phyloP scores from a whole-genome alignment of 2,329 filamentous ascomycete genomes.

The Aureobasidium sp. region DNA sequence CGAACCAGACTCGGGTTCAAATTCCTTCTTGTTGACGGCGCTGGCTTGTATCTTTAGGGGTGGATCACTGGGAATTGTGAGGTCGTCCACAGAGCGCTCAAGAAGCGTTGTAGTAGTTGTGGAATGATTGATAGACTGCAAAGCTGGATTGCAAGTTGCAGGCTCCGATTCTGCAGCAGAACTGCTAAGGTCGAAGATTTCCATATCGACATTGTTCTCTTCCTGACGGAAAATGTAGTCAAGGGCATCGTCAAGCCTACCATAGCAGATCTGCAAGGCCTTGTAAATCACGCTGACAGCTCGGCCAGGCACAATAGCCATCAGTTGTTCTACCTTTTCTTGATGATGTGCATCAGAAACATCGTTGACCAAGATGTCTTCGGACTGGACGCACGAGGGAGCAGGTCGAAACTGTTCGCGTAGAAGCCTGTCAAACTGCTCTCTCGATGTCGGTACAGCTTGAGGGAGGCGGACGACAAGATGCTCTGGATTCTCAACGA shows the following conservation, averaged over 20 bases:
- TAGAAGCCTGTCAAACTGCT: too few species aligned
- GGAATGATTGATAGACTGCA: too few species aligned
- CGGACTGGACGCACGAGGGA: too few species aligned
- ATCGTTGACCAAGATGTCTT: conserved; percentile 38
- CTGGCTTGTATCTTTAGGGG: neutral
- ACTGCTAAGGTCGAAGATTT: conserved; percentile 22
- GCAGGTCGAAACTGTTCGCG: neutral
- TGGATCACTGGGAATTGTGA: too few species aligned
- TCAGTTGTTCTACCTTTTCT: conserved; percentile 45
- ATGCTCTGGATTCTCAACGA: neutral
- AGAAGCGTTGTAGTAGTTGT: neutral
- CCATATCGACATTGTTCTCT: conserved; percentile 7
- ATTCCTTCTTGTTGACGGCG: neutral
- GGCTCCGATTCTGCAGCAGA: conserved; percentile 17
- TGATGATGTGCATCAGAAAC: conserved; percentile 42
- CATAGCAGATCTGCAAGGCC: conserved; percentile 42
- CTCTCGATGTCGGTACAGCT: too few species aligned
- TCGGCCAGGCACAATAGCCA: conserved; percentile 37
- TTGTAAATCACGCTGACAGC: conserved; percentile 40
- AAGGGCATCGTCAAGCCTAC: conserved; percentile 48
- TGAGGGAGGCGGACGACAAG: neutral
- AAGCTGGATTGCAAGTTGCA: neutral
- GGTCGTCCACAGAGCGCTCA: neutral
- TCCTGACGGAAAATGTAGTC: conserved; percentile 36
- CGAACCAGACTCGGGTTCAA: neutral